A percentile compares a stretch with the other conserved stretches of the same genome.
Evolutionary conservation across 1,284 basidiomycete genomes (phyloP).

Genomic region (Pseudozyma sp.): DNA sequence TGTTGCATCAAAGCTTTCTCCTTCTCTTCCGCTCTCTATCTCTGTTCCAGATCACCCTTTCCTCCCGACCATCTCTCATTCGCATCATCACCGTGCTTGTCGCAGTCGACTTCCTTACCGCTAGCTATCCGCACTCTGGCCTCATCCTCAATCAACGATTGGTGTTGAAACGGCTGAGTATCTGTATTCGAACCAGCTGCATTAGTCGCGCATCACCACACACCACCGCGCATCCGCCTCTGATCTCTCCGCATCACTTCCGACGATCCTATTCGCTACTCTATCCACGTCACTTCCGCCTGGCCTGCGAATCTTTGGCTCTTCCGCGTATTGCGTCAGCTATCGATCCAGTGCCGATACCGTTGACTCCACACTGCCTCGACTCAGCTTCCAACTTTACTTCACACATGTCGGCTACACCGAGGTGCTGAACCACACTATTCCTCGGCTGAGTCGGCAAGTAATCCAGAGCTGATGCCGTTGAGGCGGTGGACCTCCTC

Average conservation of each 20-base stretch:
- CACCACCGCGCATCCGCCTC: background rate
- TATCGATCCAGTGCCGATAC: background rate
- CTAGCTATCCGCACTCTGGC: too few species aligned
- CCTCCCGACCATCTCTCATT: too few species aligned
- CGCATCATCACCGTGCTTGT: too few species aligned
- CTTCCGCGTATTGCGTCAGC: background rate
- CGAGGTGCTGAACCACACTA: constrained; percentile 3
- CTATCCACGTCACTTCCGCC: background rate
- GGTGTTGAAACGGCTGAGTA: too few species aligned
- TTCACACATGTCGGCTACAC: constrained; percentile 19
- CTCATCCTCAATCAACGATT: too few species aligned
- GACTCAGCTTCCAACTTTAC: background rate
- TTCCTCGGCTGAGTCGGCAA: constrained; percentile 23
- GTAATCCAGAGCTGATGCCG: constrained; percentile 22
- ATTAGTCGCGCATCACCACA: background rate
- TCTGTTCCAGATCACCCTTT: too few species aligned
- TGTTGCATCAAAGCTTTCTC: too few species aligned
- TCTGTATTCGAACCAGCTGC: too few species aligned
- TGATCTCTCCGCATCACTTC: background rate
- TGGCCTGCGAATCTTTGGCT: background rate
- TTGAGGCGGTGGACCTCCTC: constrained; percentile 17
- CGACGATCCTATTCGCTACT: background rate
- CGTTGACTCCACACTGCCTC: background rate
- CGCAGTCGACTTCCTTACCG: too few species aligned
- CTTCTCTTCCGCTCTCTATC: too few species aligned